A percentile compares a stretch with the other conserved stretches of the same genome.
Conservation (phyloP, 768 basidiomycete species). For the Imleria badia region DNA sequence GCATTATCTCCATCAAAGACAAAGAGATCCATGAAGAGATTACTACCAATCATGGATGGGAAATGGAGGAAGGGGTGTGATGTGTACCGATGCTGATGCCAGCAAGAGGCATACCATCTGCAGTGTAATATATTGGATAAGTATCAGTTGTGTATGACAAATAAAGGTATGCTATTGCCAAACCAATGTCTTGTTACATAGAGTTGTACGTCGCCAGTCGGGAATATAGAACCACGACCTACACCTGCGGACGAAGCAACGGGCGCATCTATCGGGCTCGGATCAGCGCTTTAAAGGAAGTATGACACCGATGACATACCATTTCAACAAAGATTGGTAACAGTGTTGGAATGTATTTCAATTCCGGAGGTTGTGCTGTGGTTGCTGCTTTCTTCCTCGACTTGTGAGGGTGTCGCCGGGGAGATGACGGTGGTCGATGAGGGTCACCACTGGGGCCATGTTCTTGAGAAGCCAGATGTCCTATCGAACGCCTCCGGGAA, state of each 20-base stretch:
- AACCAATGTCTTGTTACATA: neutral
- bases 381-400: constrained; percentile 44
- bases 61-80: neutral
- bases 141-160: neutral
- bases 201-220: neutral
- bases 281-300: constrained; percentile 2
- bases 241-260: constrained; percentile 23
- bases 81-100: neutral
- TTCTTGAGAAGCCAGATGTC: constrained; percentile 1
- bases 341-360: constrained; percentile 75
- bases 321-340: constrained; percentile 91
- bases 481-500: constrained; percentile 19
- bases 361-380: constrained; percentile 67
- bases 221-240: neutral
- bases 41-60: too few species aligned
- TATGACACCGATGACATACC: constrained; percentile 44
- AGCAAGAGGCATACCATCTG: neutral
- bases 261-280: constrained; percentile 36
- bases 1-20: too few species aligned
- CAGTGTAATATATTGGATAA: constrained; percentile 1
- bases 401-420: constrained; percentile 24
- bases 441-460: neutral
- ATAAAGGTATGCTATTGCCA: neutral
- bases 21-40: too few species aligned
- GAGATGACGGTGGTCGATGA: constrained; percentile 6